Evolutionary conservation across 768 basidiomycete genomes (phyloP).

Genomic region (Vararia minispora): DNA sequence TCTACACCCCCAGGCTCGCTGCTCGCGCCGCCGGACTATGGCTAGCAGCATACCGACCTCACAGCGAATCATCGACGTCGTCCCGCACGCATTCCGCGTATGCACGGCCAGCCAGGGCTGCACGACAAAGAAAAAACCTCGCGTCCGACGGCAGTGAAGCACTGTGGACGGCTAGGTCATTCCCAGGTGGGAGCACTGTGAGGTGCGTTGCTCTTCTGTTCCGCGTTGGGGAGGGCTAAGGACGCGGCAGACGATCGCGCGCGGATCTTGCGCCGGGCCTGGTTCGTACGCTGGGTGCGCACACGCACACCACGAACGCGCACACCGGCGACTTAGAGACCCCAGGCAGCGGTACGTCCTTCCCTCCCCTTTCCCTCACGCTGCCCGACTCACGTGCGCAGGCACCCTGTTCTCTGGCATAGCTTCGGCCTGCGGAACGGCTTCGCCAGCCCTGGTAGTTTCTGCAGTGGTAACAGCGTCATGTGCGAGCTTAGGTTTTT

Average conservation of each 20-base stretch:
- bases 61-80: conserved; percentile 88
- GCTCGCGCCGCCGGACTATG: conserved; percentile 82
- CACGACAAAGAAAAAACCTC: conserved; percentile 85
- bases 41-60: conserved; percentile 87
- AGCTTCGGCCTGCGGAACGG: conserved; percentile 66
- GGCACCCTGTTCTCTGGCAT: conserved; percentile 87
- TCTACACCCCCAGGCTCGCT: conserved; percentile 77
- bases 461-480: conserved; percentile 80
- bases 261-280: conserved; percentile 86
- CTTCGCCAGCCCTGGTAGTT: conserved; percentile 62
- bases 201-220: conserved; percentile 30
- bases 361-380: too few relatives aligned
- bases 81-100: conserved; percentile 85
- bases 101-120: conserved; percentile 90
- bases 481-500: conserved; percentile 75
- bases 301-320: conserved; percentile 90
- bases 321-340: conserved; percentile 91
- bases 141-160: conserved; percentile 83
- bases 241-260: conserved; percentile 82
- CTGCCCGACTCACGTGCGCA: too few relatives aligned
- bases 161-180: conserved; percentile 62
- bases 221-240: too few relatives aligned
- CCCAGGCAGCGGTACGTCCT: conserved; percentile 73
- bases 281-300: conserved; percentile 84
- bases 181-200: conserved; percentile 86